phyloP scores from a whole-genome alignment of 768 basidiomycete genomes.

The Rhizopogon vesiculosus region DNA sequence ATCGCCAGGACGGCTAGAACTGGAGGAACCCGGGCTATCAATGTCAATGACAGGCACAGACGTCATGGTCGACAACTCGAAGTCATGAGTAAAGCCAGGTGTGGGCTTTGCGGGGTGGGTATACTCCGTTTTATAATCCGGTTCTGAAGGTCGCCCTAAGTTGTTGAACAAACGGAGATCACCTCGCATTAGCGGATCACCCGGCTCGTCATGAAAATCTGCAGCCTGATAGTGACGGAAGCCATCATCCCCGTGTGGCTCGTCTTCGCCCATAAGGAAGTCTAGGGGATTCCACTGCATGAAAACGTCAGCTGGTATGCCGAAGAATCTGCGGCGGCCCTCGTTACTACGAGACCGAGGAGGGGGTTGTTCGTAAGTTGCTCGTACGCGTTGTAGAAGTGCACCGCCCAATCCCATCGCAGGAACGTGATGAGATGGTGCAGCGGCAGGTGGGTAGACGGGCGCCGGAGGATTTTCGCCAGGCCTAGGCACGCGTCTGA shows the following conservation, averaged over 20 bases:
- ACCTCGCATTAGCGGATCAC: background rate
- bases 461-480: conserved; percentile 20
- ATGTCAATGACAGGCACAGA: conserved; percentile 39
- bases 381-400: conserved; percentile 40
- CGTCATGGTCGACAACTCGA: conserved; percentile 35
- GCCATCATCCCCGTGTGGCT: conserved; percentile 14
- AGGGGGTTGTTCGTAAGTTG: conserved; percentile 6
- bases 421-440: conserved; percentile 54
- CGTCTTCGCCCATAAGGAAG: conserved; percentile 9
- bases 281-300: conserved; percentile 27
- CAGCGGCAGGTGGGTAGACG: conserved; percentile 29
- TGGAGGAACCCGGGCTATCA: conserved; percentile 24
- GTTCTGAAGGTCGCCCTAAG: conserved; percentile 14
- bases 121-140: conserved; percentile 52
- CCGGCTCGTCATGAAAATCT: background rate
- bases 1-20: conserved; percentile 25
- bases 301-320: conserved; percentile 21
- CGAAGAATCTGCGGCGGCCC: conserved; percentile 14
- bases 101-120: conserved; percentile 57
- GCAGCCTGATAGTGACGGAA: conserved; percentile 6
- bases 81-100: conserved; percentile 68
- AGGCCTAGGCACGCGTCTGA: conserved; percentile 16
- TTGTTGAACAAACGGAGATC: background rate
- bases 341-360: background rate
- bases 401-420: conserved; percentile 65